These are phyloP conservation scores for Phytophthora sp. DNA, from an alignment of 352 stramenopile genomes.

Conservation along the genomic window DNA sequence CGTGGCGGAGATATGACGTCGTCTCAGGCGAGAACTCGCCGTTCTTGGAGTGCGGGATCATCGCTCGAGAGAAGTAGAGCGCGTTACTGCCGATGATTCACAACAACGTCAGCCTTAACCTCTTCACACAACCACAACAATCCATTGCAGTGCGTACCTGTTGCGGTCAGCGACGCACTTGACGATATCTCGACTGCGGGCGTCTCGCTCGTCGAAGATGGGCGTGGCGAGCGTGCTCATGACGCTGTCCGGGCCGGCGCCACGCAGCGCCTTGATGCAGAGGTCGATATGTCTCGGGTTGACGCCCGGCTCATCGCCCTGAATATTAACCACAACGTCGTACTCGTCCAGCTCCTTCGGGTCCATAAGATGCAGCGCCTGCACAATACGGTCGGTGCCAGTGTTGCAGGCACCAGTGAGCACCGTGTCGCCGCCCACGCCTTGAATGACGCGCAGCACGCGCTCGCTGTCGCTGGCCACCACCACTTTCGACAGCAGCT, in stretches of 20 bases:
- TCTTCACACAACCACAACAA: neutral
- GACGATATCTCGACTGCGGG: conserved; percentile 68
- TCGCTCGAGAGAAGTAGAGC: conserved; percentile 84
- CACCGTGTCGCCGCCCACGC: conserved; percentile 51
- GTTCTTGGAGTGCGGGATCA: conserved; percentile 80
- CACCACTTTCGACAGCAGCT: conserved; percentile 71
- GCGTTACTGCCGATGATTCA: conserved; percentile 52
- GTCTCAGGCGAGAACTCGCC: conserved; percentile 56
- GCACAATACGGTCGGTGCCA: conserved; percentile 79
- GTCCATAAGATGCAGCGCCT: conserved; percentile 56
- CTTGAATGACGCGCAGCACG: conserved; percentile 54
- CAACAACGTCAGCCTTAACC: neutral
- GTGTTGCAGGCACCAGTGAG: conserved; percentile 74
- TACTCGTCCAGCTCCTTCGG: conserved; percentile 50
- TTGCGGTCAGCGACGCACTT: conserved; percentile 76
- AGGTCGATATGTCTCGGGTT: conserved; percentile 79
- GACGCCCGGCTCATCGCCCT: conserved; percentile 84
- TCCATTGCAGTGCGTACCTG: conserved; percentile 37
- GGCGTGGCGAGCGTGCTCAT: conserved; percentile 84
- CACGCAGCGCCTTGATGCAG: conserved; percentile 64
- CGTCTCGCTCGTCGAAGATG: conserved; percentile 61
- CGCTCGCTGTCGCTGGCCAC: conserved; percentile 79
- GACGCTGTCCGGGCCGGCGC: conserved; percentile 49
- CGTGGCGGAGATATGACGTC: conserved; percentile 70
- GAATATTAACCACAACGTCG: conserved; percentile 86